Conservation (phyloP, 495 filamentous ascomycete genomes). For the Aspergillus homomorphus region DNA sequence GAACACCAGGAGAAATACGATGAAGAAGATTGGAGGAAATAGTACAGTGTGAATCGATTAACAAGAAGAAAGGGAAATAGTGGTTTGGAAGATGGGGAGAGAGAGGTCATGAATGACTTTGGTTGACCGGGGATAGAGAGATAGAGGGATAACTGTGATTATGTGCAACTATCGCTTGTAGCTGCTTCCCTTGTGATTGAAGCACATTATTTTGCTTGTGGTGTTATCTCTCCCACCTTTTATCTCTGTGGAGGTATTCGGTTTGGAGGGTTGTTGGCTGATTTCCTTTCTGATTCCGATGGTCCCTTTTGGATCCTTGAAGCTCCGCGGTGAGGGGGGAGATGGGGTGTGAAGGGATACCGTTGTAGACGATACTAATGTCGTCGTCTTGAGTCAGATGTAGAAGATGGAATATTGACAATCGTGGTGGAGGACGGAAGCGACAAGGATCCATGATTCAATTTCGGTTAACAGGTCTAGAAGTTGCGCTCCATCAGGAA, state of each 20-base stretch:
- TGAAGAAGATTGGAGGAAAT: neutral
- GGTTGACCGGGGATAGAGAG: too few relatives aligned
- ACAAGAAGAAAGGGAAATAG: neutral
- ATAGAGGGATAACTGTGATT: too few relatives aligned
- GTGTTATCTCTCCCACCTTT: neutral
- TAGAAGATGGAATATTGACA: neutral
- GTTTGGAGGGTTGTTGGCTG: neutral
- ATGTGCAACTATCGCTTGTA: too few relatives aligned
- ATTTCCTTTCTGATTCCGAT: neutral
- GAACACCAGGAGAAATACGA: neutral
- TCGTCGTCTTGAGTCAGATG: neutral
- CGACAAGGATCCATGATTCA: conserved; percentile 9
- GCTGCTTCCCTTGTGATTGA: neutral
- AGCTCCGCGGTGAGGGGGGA: neutral
- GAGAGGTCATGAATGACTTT: neutral
- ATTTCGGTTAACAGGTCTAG: conserved; percentile 21
- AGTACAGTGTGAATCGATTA: neutral
- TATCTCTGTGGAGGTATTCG: neutral
- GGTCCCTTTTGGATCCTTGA: neutral
- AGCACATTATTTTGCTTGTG: neutral
- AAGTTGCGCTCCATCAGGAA: conserved; percentile 50
- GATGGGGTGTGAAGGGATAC: neutral
- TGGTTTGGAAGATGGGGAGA: neutral
- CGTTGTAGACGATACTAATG: neutral
- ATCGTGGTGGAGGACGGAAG: conserved; percentile 6